Base-by-base conservation (phyloP, 805 yeast species). In the Barnettozyma californica region DNA sequence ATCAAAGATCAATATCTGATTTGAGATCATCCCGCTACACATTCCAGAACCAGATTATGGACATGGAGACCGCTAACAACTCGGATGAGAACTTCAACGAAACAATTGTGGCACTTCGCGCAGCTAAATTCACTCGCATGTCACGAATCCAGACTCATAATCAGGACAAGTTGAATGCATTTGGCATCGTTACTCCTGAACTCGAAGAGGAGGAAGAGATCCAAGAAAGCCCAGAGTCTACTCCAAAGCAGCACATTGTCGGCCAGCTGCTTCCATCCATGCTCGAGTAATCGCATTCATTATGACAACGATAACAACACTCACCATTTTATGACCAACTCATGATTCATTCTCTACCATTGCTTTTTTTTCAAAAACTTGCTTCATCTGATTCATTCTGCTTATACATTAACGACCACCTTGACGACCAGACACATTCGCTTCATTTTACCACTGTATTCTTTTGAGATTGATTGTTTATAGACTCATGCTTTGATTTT, bases 111-210 rank as follows among this genome's bases (percentile, higher is more conserved):
- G 33, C 54, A 8, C 41, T 57, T 14, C 45, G 55, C 34, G 59
- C 60, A 16, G 61, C 62, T 5, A 51, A 47, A 26, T 47, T 43
- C 27, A 29, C 56, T 2, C 53, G 59, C 46, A 19, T 48, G 27
- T 41, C 55, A 50, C 48, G 61, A 50, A 40, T 43, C 14, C 29
- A 47, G 11, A 31, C 21, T 10, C 33, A n/a, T 14, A 26, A 36
- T 19, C 20, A 27, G 9, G 14, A 38, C 14, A 43, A 49, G 13
- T 25, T 37, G 20, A 39, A 45, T 31, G 42, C 31, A 8, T 45
- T 44, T 23, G 27, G 27, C 31, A 44, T 26, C 8, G 29, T 41
- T 31, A 21, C 16, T 1, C 23, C 11, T 29, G 31, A 39, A 9
- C 19, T 16, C 20, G 36, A 49, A 25, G 11, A 31, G 33, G 23